These are phyloP conservation scores for Penicillium lividum DNA, from an alignment of 495 filamentous ascomycete genomes.

Conservation along the genomic window DNA sequence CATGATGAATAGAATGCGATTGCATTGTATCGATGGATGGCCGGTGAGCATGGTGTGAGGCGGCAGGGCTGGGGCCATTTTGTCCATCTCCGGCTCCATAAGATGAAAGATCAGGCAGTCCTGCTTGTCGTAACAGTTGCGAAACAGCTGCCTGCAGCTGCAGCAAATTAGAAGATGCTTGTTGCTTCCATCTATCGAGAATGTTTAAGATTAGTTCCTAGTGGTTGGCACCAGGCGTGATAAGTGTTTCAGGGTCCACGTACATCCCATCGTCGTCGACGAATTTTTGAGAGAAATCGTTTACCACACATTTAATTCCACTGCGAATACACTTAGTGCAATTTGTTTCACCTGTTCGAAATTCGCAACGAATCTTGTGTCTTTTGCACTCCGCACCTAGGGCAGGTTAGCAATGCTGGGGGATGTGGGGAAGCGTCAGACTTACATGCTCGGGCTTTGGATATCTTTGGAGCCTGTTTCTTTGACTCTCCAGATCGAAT, in stretches of 20 bases:
- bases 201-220: background rate
- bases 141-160: conserved; percentile 48
- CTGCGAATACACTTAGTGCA: conserved; percentile 50
- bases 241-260: conserved; percentile 17
- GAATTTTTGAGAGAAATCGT: conserved; percentile 53
- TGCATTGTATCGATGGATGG: conserved; percentile 33
- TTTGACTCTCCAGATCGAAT: conserved; percentile 26
- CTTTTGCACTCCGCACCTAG: conserved; percentile 50
- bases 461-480: conserved; percentile 38
- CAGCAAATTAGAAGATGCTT: conserved; percentile 41
- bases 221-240: background rate
- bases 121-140: conserved; percentile 43
- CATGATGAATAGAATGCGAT: conserved; percentile 26
- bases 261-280: conserved; percentile 50
- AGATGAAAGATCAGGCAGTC: conserved; percentile 43
- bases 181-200: conserved; percentile 44
- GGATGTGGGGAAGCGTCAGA: conserved; percentile 18
- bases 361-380: conserved; percentile 51
- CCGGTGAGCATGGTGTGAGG: conserved; percentile 31
- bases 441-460: conserved; percentile 52
- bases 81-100: conserved; percentile 34
- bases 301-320: conserved; percentile 50
- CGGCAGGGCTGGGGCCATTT: conserved; percentile 35
- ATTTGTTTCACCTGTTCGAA: conserved; percentile 41
- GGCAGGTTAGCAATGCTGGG: conserved; percentile 6